These are phyloP conservation scores for Trichoderma sp. DNA, from an alignment of 2,329 filamentous ascomycete genomes.

Conservation along the genomic window DNA sequence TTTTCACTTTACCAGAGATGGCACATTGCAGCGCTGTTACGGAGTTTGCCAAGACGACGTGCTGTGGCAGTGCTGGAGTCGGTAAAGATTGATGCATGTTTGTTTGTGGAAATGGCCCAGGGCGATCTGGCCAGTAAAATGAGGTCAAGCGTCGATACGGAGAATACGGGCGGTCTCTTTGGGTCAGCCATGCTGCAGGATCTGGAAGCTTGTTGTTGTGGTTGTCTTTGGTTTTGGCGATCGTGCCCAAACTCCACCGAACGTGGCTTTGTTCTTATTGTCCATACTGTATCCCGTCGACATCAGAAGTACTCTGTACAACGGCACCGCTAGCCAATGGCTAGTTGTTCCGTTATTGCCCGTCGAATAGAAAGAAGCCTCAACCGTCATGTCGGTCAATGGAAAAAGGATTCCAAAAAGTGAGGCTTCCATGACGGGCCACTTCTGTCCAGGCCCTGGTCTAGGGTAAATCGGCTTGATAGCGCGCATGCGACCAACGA, in stretches of 20 bases:
- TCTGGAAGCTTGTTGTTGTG: background rate
- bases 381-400: background rate
- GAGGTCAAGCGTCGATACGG: background rate
- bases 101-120: background rate
- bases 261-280: background rate
- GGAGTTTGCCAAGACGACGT: background rate
- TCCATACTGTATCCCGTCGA: background rate
- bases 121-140: background rate
- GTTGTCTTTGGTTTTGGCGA: background rate
- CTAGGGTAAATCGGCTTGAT: slow-evolving; percentile 17
- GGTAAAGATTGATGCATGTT: background rate
- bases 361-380: background rate
- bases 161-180: background rate
- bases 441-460: background rate
- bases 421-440: background rate
- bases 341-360: background rate
- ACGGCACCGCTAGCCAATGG: background rate
- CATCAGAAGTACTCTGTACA: background rate
- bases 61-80: background rate
- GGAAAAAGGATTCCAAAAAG: background rate
- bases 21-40: background rate
- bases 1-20: background rate
- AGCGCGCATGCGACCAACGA: background rate
- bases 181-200: background rate
- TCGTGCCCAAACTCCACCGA: background rate